Evolutionary conservation across 371 early-diverging fungal species (phyloP).

Genomic region (Mortierella polycephala): DNA sequence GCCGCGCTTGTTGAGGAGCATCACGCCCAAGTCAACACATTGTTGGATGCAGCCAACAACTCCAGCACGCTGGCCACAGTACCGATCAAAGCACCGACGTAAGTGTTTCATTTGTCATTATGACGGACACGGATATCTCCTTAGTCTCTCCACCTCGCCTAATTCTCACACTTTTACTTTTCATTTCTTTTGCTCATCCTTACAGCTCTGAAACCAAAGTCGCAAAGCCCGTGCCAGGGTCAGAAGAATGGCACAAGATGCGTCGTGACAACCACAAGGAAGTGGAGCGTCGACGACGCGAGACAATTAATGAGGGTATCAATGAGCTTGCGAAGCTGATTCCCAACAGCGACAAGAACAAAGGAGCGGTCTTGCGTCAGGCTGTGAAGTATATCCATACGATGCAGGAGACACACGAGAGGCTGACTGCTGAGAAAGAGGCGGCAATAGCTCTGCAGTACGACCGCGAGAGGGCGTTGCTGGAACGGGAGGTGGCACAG

Average conservation of each 20-base stretch:
- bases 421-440: not conserved
- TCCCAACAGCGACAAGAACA: slow-evolving; percentile 89
- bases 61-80: slow-evolving; percentile 24
- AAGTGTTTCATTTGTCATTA: not conserved
- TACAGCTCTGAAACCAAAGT: not conserved
- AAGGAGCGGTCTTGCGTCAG: slow-evolving; percentile 82
- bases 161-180: not conserved
- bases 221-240: slow-evolving; percentile 69
- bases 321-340: slow-evolving; percentile 81
- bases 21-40: slow-evolving; percentile 3
- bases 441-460: not conserved
- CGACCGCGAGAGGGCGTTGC: slow-evolving; percentile 9
- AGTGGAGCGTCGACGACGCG: slow-evolving; percentile 91
- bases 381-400: slow-evolving; percentile 84
- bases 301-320: slow-evolving; percentile 91
- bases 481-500: slow-evolving; percentile 10
- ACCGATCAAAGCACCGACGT: not conserved
- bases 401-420: slow-evolving; percentile 54
- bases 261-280: slow-evolving; percentile 92
- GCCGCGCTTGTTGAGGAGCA: slow-evolving; percentile 4
- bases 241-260: slow-evolving; percentile 80
- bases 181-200: not conserved
- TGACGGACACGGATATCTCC: not conserved
- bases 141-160: not conserved
- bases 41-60: slow-evolving; percentile 1